These are phyloP conservation scores for Acer campestre DNA, from an alignment of 345 rosid species.

Conservation along the genomic window DNA sequence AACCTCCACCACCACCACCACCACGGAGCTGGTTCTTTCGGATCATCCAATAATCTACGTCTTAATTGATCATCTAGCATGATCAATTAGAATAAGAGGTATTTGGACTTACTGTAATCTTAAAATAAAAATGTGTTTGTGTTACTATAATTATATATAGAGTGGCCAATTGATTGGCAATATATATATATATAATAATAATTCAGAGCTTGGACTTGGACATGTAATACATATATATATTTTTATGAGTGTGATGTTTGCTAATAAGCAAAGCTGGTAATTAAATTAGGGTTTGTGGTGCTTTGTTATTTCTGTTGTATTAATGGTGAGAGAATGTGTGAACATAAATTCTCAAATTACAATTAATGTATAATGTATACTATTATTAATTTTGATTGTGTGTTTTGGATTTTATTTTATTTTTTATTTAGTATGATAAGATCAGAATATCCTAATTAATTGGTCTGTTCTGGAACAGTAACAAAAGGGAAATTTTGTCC, in stretches of 20 bases:
- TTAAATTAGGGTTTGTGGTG: not conserved
- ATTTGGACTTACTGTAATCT: too few relatives aligned
- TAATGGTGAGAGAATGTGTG: not conserved
- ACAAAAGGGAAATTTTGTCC: too few relatives aligned
- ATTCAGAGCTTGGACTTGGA: too few relatives aligned
- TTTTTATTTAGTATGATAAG: not conserved
- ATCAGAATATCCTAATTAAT: not conserved
- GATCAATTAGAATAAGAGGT: not conserved
- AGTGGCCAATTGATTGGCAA: not conserved
- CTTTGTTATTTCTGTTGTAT: not conserved
- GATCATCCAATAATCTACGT: conserved; percentile 31
- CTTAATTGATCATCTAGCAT: conserved; percentile 34
- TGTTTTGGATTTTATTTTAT: not conserved
- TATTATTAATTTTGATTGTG: not conserved
- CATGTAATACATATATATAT: too few relatives aligned
- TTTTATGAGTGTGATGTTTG: not conserved
- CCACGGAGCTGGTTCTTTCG: not conserved
- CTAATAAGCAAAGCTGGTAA: not conserved
- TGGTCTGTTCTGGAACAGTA: too few relatives aligned
- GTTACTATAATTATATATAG: not conserved
- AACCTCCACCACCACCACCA: not conserved
- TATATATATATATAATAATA: not conserved
- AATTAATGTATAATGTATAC: too few relatives aligned
- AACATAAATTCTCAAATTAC: not conserved
- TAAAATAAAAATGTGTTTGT: not conserved